Evolutionary conservation across 2,329 filamentous ascomycete genomes (phyloP).

Genomic region (Akanthomyces muscarius): DNA sequence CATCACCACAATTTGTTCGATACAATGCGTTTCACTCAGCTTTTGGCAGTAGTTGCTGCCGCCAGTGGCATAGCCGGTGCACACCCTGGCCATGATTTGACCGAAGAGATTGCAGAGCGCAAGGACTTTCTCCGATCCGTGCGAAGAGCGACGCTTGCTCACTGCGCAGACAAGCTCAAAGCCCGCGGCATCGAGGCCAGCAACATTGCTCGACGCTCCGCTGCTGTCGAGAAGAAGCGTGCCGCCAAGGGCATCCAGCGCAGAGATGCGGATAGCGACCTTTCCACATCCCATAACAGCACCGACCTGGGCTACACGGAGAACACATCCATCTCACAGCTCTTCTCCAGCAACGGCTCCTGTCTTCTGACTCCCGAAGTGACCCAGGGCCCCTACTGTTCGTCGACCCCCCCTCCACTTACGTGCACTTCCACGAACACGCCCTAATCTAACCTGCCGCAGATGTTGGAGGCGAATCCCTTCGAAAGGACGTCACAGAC

Average conservation of each 20-base stretch:
- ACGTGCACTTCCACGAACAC: background rate
- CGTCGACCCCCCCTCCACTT: background rate
- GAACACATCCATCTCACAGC: constrained; percentile 28
- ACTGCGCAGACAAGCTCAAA: constrained; percentile 44
- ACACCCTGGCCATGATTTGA: constrained; percentile 47
- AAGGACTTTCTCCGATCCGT: constrained; percentile 38
- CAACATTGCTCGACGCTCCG: constrained; percentile 42
- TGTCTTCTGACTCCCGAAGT: constrained; percentile 49
- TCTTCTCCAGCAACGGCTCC: constrained; percentile 38
- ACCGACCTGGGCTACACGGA: constrained; percentile 31
- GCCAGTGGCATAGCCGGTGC: background rate
- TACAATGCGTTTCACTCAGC: background rate
- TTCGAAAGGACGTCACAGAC: constrained; percentile 36
- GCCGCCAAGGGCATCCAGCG: constrained; percentile 32
- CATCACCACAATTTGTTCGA: background rate
- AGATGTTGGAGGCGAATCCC: constrained; percentile 32
- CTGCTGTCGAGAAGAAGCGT: constrained; percentile 38
- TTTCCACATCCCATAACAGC: constrained; percentile 36
- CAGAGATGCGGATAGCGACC: constrained; percentile 30
- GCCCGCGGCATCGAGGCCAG: constrained; percentile 42
- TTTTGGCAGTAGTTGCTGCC: background rate
- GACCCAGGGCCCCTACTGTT: constrained; percentile 46
- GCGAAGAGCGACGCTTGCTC: constrained; percentile 39
- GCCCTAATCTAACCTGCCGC: background rate
- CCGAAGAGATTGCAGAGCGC: constrained; percentile 46